A percentile compares a stretch with the other conserved stretches of the same genome.
phyloP scores from a whole-genome alignment of 192 early-diverging fungal genomes.

The Diversispora epigaea region DNA sequence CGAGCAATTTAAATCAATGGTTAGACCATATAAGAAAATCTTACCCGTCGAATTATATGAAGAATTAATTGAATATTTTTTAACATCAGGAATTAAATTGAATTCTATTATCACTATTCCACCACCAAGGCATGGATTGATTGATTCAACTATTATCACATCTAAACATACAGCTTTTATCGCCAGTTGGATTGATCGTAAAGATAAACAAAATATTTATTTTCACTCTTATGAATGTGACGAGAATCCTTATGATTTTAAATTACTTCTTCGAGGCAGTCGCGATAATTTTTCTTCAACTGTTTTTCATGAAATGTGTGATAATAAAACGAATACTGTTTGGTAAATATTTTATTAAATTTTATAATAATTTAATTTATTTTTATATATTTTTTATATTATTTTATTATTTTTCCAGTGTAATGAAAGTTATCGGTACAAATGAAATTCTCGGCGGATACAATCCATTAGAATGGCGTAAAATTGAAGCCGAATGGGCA shows the following conservation, averaged over 20 bases:
- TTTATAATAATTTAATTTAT: too few species aligned
- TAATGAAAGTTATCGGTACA: slow-evolving; percentile 6
- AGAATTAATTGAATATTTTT: slow-evolving; percentile 4
- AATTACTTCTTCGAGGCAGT: background rate
- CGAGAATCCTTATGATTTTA: background rate
- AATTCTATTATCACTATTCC: background rate
- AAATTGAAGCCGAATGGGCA: background rate
- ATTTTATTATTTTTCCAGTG: too few species aligned
- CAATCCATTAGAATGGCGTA: slow-evolving; percentile 13
- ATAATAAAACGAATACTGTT: background rate
- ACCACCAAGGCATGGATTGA: background rate
- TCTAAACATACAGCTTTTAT: background rate
- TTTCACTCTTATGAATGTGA: background rate
- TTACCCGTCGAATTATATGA: background rate
- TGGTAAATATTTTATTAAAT: too few species aligned
- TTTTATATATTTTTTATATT: too few species aligned
- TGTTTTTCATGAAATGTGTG: background rate
- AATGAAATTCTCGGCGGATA: slow-evolving; percentile 14
- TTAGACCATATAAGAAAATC: slow-evolving; percentile 8
- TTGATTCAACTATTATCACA: background rate
- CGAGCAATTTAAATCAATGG: background rate
- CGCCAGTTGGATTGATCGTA: background rate
- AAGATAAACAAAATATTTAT: background rate
- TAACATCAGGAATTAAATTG: background rate
- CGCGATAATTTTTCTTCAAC: background rate